Evolutionary conservation across 495 filamentous ascomycete genomes (phyloP).

Genomic region (Neurospora sp.): DNA sequence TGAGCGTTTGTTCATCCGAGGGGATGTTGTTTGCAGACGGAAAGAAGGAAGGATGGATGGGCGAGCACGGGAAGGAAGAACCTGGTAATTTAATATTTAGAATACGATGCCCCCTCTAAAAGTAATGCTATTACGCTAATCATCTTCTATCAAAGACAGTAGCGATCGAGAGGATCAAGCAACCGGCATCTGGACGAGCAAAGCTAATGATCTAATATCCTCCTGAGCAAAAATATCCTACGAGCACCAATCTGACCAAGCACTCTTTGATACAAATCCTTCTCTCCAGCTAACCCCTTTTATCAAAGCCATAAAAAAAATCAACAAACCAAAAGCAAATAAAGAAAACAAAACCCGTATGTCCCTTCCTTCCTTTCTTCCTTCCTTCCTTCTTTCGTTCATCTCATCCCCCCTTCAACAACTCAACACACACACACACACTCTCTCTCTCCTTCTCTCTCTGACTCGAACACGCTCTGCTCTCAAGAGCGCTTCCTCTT

Average conservation of each 20-base stretch:
- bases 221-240: background rate
- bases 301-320: background rate
- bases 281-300: background rate
- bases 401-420: too few relatives aligned
- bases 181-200: background rate
- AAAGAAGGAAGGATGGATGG: background rate
- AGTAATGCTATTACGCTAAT: background rate
- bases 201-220: background rate
- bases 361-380: background rate
- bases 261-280: background rate
- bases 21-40: background rate
- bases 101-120: background rate
- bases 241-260: background rate
- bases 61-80: background rate
- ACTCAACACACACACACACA: too few relatives aligned
- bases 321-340: background rate
- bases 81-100: background rate
- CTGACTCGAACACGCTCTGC: too few relatives aligned
- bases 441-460: background rate
- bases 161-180: background rate
- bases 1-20: background rate
- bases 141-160: background rate
- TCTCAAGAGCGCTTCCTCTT: background rate
- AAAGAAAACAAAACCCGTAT: background rate
- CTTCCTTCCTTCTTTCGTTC: background rate